Evolutionary conservation across 805 yeast species (phyloP).

Genomic region (Candida multigemmis): DNA sequence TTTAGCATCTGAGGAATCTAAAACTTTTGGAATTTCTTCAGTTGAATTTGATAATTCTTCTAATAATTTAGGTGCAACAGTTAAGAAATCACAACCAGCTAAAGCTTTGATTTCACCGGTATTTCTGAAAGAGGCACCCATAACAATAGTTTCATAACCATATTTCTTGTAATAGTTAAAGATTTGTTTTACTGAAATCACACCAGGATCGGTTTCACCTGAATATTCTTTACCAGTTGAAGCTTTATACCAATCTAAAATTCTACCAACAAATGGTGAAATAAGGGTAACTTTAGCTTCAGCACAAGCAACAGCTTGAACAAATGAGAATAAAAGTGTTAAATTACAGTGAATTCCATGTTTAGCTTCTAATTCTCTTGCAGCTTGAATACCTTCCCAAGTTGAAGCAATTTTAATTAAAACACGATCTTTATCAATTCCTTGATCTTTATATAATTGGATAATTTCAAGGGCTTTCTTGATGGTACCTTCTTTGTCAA

Average conservation of each 20-base stretch:
- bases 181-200: slow-evolving; percentile 74
- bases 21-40: slow-evolving; percentile 71
- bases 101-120: slow-evolving; percentile 89
- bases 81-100: slow-evolving; percentile 95
- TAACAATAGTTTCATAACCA: slow-evolving; percentile 94
- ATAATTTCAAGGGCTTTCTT: slow-evolving; percentile 91
- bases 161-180: slow-evolving; percentile 97
- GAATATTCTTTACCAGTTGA: slow-evolving; percentile 82
- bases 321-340: slow-evolving; percentile 89
- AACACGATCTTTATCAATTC: slow-evolving; percentile 82
- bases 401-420: slow-evolving; percentile 96
- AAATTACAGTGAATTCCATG: slow-evolving; percentile 90
- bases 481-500: slow-evolving; percentile 89
- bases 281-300: slow-evolving; percentile 94
- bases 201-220: slow-evolving; percentile 91
- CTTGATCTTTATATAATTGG: slow-evolving; percentile 73
- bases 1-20: slow-evolving; percentile 60
- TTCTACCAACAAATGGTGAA: slow-evolving; percentile 99
- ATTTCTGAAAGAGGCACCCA: slow-evolving; percentile 99
- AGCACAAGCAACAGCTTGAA: slow-evolving; percentile 98
- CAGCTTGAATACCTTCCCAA: slow-evolving; percentile 99
- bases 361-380: slow-evolving; percentile 85
- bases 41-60: slow-evolving; percentile 77
- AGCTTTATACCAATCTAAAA: slow-evolving; percentile 97
- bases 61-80: slow-evolving; percentile 88